These are phyloP conservation scores for Oxyria digyna DNA, from an alignment of 148 eudicot species.

Conservation along the genomic window DNA sequence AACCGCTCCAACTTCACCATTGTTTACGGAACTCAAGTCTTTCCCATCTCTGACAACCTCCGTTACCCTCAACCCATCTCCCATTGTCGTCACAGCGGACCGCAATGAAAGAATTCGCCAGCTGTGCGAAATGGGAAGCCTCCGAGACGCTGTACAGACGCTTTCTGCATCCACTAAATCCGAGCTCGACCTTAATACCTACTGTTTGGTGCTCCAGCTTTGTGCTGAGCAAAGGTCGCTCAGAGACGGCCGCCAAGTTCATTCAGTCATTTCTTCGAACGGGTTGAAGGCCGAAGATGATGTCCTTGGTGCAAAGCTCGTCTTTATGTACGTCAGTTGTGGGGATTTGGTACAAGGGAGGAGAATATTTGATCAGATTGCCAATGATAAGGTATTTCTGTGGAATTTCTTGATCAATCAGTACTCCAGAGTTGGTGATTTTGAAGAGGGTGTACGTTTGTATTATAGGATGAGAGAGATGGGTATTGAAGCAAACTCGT, in stretches of 20 bases:
- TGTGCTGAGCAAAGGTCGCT: slow-evolving; percentile 45
- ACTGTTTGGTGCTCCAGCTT: slow-evolving; percentile 41
- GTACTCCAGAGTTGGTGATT: slow-evolving; percentile 43
- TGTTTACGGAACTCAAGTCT: neutral
- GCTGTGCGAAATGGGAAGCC: slow-evolving; percentile 36
- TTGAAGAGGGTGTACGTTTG: slow-evolving; percentile 36
- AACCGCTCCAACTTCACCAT: neutral
- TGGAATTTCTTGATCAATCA: slow-evolving; percentile 64
- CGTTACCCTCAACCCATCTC: neutral
- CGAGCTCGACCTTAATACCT: slow-evolving; percentile 34
- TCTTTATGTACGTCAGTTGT: slow-evolving; percentile 65
- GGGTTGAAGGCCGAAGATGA: slow-evolving; percentile 21
- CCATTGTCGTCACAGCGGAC: slow-evolving; percentile 1
- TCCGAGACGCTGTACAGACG: slow-evolving; percentile 40
- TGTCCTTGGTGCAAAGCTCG: slow-evolving; percentile 49
- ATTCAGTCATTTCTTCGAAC: slow-evolving; percentile 33
- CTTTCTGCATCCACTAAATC: slow-evolving; percentile 17
- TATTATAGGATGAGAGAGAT: slow-evolving; percentile 28
- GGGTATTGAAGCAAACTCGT: slow-evolving; percentile 35
- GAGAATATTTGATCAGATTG: slow-evolving; percentile 35
- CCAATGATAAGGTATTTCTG: slow-evolving; percentile 48
- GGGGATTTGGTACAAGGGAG: slow-evolving; percentile 57
- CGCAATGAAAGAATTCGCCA: slow-evolving; percentile 26
- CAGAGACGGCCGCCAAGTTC: slow-evolving; percentile 33
- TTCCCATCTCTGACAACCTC: neutral